phyloP scores from a whole-genome alignment of 139 green algal species.

The Zygnema cylindricum region DNA sequence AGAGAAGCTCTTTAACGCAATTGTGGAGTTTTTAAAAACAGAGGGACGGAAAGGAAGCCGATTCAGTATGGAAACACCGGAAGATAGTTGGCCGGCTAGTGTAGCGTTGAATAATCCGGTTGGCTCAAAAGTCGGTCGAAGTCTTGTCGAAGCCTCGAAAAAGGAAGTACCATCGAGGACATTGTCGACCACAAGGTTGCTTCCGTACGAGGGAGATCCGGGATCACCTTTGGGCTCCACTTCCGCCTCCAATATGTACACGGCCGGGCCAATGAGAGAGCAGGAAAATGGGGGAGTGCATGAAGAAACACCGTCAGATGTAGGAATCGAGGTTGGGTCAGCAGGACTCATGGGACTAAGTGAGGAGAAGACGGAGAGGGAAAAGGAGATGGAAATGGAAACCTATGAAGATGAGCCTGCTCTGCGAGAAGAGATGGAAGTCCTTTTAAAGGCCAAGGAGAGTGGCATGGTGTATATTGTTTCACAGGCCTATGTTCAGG shows the following conservation, averaged over 20 bases:
- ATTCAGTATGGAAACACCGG: not conserved
- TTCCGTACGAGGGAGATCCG: not conserved
- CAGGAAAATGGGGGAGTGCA: not conserved
- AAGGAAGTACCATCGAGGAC: not conserved
- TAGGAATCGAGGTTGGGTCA: not conserved
- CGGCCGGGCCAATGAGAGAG: not conserved
- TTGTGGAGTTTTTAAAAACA: slow-evolving; percentile 5
- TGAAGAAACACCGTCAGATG: not conserved
- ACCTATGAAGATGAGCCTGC: not conserved
- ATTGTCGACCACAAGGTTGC: not conserved
- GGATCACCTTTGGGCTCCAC: not conserved
- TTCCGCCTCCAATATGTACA: not conserved
- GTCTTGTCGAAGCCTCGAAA: not conserved
- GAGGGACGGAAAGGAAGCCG: not conserved
- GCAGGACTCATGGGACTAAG: not conserved
- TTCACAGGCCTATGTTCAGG: not conserved
- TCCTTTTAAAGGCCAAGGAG: not conserved
- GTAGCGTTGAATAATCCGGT: not conserved
- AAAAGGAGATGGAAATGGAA: not conserved
- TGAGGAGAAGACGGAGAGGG: not conserved
- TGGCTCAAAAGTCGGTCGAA: not conserved
- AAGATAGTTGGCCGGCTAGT: not conserved
- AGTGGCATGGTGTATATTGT: slow-evolving; percentile 23
- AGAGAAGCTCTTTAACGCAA: not conserved
- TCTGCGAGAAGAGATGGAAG: slow-evolving; percentile 1